Conservation (phyloP, 495 filamentous ascomycete genomes). For the Melanomma pulvis-pyrius region DNA sequence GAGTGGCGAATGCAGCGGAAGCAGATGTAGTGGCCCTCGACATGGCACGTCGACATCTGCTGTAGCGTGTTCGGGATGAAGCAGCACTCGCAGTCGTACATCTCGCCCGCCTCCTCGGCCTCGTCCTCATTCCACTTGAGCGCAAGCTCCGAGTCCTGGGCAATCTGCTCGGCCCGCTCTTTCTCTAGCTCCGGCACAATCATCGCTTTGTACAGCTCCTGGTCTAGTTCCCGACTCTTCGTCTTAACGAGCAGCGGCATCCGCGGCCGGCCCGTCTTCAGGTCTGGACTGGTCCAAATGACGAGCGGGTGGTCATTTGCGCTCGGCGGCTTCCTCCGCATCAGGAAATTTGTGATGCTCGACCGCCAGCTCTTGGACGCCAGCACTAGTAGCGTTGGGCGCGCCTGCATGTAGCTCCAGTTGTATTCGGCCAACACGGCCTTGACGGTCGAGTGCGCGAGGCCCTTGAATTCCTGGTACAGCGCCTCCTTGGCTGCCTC, state of each 20-base stretch:
- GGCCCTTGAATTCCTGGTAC: constrained; percentile 77
- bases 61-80: constrained; percentile 78
- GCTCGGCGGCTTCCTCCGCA: constrained; percentile 66
- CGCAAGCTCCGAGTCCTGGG: constrained; percentile 65
- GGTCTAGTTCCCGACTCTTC: constrained; percentile 75
- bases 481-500: constrained; percentile 63
- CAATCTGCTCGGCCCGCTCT: constrained; percentile 59
- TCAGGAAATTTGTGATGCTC: constrained; percentile 72
- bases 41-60: constrained; percentile 72
- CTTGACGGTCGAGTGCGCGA: constrained; percentile 78
- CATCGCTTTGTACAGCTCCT: constrained; percentile 70
- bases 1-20: constrained; percentile 79
- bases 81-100: constrained; percentile 92
- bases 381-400: constrained; percentile 72
- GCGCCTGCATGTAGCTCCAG: constrained; percentile 78
- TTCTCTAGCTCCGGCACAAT: constrained; percentile 64
- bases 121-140: constrained; percentile 71
- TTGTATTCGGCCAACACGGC: constrained; percentile 91
- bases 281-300: constrained; percentile 60
- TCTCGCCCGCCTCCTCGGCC: constrained; percentile 67
- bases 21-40: constrained; percentile 79
- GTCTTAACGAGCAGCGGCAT: constrained; percentile 69
- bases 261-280: constrained; percentile 47
- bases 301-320: constrained; percentile 66
- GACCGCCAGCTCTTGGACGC: constrained; percentile 84